phyloP scores from a whole-genome alignment of 2,329 filamentous ascomycete genomes.

The Curvularia eragrostidis region DNA sequence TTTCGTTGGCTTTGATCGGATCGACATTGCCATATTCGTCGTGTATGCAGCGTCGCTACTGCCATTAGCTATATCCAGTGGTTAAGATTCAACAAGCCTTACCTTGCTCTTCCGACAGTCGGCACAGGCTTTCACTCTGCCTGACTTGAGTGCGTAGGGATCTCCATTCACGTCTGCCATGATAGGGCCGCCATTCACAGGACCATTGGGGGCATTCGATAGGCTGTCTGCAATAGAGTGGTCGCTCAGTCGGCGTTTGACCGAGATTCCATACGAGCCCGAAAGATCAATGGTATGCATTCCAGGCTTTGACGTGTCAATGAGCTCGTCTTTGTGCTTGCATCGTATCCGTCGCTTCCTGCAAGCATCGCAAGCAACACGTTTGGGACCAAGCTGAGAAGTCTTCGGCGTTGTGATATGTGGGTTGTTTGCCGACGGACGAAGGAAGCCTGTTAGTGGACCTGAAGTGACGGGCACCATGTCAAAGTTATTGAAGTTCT shows the following conservation, averaged over 20 bases:
- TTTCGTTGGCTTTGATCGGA: constrained; percentile 67
- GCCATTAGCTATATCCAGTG: constrained; percentile 26
- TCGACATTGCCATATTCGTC: constrained; percentile 70
- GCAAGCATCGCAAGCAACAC: constrained; percentile 68
- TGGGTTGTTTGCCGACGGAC: constrained; percentile 47
- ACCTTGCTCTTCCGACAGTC: constrained; percentile 74
- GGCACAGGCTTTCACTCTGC: constrained; percentile 68
- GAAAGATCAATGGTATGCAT: constrained; percentile 43
- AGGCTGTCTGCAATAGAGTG: constrained; percentile 33
- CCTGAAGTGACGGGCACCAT: constrained; percentile 24
- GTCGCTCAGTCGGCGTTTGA: constrained; percentile 45
- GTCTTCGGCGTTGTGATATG: constrained; percentile 61
- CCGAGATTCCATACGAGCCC: constrained; percentile 42
- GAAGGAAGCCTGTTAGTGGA: constrained; percentile 43
- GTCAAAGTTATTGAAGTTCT: constrained; percentile 22
- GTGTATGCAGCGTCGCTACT: constrained; percentile 69
- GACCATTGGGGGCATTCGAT: constrained; percentile 23
- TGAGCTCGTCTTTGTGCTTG: constrained; percentile 66
- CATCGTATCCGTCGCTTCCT: constrained; percentile 67
- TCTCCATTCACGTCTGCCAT: constrained; percentile 47
- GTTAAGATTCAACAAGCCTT: constrained; percentile 33
- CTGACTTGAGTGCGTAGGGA: constrained; percentile 59
- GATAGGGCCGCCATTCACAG: constrained; percentile 40
- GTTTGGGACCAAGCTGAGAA: constrained; percentile 66
- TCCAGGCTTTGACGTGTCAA: constrained; percentile 41